Percentiles rank a stretch among this genome's conserved stretches.
Evolutionary conservation across 495 filamentous ascomycete genomes (phyloP).

Genomic region (Penicillium salamii): DNA sequence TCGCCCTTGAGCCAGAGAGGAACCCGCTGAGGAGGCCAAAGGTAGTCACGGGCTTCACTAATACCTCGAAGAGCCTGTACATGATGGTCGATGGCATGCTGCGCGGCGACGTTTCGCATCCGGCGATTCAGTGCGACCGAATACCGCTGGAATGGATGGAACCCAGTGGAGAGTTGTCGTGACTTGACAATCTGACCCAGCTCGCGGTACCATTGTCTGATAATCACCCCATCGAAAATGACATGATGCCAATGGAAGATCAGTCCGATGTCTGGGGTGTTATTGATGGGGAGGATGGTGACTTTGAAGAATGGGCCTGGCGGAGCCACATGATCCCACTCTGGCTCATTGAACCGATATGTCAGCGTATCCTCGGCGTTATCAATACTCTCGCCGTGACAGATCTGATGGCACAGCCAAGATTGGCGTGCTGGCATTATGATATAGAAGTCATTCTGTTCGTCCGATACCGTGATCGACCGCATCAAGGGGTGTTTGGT

Average conservation of each 20-base stretch:
- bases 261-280: neutral
- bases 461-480: neutral
- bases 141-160: too few relatives aligned
- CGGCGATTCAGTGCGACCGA: too few relatives aligned
- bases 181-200: too few relatives aligned
- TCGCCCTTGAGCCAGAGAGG: conserved; percentile 6
- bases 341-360: conserved; percentile 6
- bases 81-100: too few relatives aligned
- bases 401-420: too few relatives aligned
- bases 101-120: too few relatives aligned
- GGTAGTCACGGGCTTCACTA: too few relatives aligned
- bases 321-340: neutral
- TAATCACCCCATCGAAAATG: conserved; percentile 4
- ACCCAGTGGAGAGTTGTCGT: too few relatives aligned
- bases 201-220: conserved; percentile 2
- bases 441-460: neutral
- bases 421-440: too few relatives aligned
- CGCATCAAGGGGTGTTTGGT: conserved; percentile 6
- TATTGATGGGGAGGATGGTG: neutral
- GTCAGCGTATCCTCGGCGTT: neutral
- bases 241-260: conserved; percentile 8
- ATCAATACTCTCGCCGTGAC: too few relatives aligned
- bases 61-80: too few relatives aligned
- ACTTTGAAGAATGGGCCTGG: conserved; percentile 8
- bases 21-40: neutral